These are phyloP conservation scores for Blastocystis sp. DNA, from an alignment of 352 stramenopile species.

Conservation along the genomic window DNA sequence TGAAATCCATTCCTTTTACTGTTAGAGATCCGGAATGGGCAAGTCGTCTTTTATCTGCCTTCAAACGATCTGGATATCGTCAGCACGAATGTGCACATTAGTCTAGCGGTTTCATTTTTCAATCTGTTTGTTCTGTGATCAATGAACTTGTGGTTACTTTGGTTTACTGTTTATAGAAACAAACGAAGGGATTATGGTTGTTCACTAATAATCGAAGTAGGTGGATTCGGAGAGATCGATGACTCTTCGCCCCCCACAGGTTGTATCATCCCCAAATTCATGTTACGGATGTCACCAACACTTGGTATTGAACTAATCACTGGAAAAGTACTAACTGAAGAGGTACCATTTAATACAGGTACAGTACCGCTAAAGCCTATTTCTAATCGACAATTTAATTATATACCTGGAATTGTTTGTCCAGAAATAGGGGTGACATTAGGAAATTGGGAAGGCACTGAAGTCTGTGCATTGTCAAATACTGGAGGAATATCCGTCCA, in stretches of 20 bases:
- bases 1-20: not conserved
- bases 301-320: slow-evolving; percentile 38
- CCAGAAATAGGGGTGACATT: not conserved
- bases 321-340: not conserved
- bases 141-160: too few relatives aligned
- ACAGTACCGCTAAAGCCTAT: not conserved
- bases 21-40: not conserved
- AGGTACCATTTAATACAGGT: not conserved
- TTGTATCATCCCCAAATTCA: slow-evolving; percentile 17
- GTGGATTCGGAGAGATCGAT: not conserved
- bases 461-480: not conserved
- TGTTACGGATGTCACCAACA: not conserved
- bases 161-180: not conserved
- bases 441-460: not conserved
- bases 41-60: not conserved
- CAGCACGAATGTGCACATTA: not conserved
- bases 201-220: not conserved
- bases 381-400: not conserved
- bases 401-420: not conserved
- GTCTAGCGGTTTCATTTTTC: too few relatives aligned
- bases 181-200: not conserved
- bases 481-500: slow-evolving; percentile 6
- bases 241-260: not conserved
- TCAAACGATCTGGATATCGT: not conserved
- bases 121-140: not conserved